Conservation (phyloP, 352 stramenopile genomes). For the Pythium rhizo-oryzae region DNA sequence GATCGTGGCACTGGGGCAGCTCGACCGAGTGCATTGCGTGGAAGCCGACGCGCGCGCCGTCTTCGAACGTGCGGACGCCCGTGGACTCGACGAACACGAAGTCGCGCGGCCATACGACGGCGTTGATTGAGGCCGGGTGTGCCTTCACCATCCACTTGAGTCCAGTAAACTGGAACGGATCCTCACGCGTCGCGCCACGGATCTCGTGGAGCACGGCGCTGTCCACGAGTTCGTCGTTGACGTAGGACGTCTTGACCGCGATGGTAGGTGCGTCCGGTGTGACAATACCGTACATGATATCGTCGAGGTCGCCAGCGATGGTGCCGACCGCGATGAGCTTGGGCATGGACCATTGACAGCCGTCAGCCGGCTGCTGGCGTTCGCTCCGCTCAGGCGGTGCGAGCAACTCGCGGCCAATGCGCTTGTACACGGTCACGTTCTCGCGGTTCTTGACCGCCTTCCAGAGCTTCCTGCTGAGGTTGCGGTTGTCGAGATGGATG, state of each 20-base stretch:
- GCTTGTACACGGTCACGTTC: constrained; percentile 38
- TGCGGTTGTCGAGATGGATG: constrained; percentile 36
- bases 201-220: constrained; percentile 48
- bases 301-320: constrained; percentile 54
- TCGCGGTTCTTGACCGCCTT: constrained; percentile 42
- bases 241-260: constrained; percentile 37
- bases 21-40: constrained; percentile 45
- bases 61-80: constrained; percentile 34
- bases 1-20: constrained; percentile 6
- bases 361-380: constrained; percentile 18
- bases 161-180: constrained; percentile 27
- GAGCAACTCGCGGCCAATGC: constrained; percentile 8
- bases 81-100: constrained; percentile 52
- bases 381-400: constrained; percentile 12
- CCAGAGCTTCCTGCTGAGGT: constrained; percentile 40
- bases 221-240: constrained; percentile 31
- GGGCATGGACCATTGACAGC: constrained; percentile 41
- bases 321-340: constrained; percentile 54
- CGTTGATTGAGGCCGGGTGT: constrained; percentile 4
- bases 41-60: constrained; percentile 44
- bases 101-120: constrained; percentile 40
- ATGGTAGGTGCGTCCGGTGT: constrained; percentile 33
- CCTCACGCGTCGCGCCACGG: constrained; percentile 32
- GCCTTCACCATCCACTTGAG: constrained; percentile 34
- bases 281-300: constrained; percentile 61